A percentile compares a stretch with the other conserved stretches of the same genome.
Evolutionary conservation across 2,329 filamentous ascomycete species (phyloP).

Genomic region (Ophiostoma triangulosporum): DNA sequence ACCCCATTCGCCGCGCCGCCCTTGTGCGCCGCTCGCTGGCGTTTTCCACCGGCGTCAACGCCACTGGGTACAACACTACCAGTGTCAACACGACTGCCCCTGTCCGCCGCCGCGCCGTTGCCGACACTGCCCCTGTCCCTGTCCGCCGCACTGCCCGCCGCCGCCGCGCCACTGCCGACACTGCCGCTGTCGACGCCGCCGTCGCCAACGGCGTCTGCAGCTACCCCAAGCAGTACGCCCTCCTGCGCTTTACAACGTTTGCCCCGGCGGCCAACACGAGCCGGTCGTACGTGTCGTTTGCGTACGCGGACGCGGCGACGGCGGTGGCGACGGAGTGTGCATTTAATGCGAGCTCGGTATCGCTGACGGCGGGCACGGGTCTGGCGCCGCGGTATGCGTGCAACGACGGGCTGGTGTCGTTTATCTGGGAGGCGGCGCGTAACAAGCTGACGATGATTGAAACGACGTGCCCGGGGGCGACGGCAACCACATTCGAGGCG

Average conservation of each 20-base stretch:
- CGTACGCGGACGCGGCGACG: slow-evolving; percentile 28
- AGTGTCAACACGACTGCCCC: neutral
- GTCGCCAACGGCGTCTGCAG: slow-evolving; percentile 3
- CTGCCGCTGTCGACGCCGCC: neutral
- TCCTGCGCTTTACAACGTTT: slow-evolving; percentile 25
- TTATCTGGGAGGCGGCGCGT: slow-evolving; percentile 25
- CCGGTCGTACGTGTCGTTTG: slow-evolving; percentile 23
- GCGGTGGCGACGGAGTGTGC: slow-evolving; percentile 28
- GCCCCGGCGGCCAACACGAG: slow-evolving; percentile 21
- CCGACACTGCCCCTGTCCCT: neutral
- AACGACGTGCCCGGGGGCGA: slow-evolving; percentile 25
- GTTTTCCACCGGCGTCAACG: too few species aligned
- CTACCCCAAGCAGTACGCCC: slow-evolving; percentile 22
- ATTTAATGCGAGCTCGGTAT: slow-evolving; percentile 28
- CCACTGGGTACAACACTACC: neutral
- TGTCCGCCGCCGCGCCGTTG: neutral
- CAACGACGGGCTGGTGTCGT: slow-evolving; percentile 27
- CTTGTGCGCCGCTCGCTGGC: neutral
- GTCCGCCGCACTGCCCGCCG: neutral
- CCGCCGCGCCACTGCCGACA: neutral
- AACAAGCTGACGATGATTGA: slow-evolving; percentile 30
- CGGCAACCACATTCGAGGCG: slow-evolving; percentile 12
- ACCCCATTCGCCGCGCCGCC: too few species aligned
- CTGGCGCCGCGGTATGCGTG: slow-evolving; percentile 29
- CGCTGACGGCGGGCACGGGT: slow-evolving; percentile 18